Percentiles rank a stretch among this genome's conserved stretches.
phyloP scores from a whole-genome alignment of 1,284 basidiomycete genomes.

The Sporisorium sorghi region DNA sequence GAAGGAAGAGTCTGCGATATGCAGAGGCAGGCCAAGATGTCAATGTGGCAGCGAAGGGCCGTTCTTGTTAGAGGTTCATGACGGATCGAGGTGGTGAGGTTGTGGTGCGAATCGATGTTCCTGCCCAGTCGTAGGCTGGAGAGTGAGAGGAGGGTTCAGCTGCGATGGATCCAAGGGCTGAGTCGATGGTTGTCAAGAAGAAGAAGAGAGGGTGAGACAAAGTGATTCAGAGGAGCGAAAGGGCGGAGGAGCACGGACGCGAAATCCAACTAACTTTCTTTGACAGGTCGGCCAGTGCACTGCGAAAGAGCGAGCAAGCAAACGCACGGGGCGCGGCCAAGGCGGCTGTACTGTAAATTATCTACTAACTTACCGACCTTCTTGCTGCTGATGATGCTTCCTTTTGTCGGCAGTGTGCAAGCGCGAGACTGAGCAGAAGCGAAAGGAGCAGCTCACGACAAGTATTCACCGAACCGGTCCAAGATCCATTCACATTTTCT shows the following conservation, averaged over 20 bases:
- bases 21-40: neutral
- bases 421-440: neutral
- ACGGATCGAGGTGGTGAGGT: neutral
- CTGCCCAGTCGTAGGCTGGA: neutral
- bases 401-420: too few relatives aligned
- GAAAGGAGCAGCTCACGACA: neutral
- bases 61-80: neutral
- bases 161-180: neutral
- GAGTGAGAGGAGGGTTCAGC: neutral
- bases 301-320: too few relatives aligned
- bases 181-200: neutral
- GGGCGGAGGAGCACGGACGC: neutral
- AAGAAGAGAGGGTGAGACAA: neutral
- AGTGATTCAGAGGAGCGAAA: neutral
- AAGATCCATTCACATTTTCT: too few relatives aligned
- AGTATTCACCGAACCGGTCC: neutral
- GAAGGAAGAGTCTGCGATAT: neutral
- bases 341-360: too few relatives aligned
- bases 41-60: constrained; percentile 1
- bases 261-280: neutral
- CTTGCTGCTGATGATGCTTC: too few relatives aligned
- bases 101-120: neutral
- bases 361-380: too few relatives aligned
- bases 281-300: neutral
- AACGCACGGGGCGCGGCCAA: too few relatives aligned